These are phyloP conservation scores for Seiridium cupressi DNA, from an alignment of 2,329 filamentous ascomycete genomes.

Conservation along the genomic window DNA sequence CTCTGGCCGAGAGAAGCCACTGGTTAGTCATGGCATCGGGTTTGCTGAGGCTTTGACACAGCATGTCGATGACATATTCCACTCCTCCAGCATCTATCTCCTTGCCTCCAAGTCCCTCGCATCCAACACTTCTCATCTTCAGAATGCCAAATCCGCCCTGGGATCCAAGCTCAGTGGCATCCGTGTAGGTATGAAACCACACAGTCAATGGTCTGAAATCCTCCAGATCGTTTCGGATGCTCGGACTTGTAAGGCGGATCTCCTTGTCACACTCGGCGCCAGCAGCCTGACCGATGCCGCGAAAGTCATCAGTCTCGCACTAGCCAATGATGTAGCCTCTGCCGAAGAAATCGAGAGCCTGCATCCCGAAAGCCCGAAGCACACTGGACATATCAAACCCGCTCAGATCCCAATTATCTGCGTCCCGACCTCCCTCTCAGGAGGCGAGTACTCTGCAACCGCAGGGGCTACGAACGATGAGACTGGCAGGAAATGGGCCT, in stretches of 20 bases:
- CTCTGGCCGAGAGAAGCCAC: conserved; percentile 14
- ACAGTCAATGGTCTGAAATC: conserved; percentile 53
- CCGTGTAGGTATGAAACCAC: conserved; percentile 49
- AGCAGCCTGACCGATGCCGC: conserved; percentile 56
- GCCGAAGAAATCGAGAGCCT: conserved; percentile 36
- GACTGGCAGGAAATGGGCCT: conserved; percentile 24
- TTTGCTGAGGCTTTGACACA: conserved; percentile 42
- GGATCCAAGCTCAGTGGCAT: conserved; percentile 41
- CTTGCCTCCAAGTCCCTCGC: conserved; percentile 49
- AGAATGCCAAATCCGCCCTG: conserved; percentile 37
- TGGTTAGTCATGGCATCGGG: conserved; percentile 44
- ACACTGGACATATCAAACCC: conserved; percentile 19
- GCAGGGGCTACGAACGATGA: conserved; percentile 27
- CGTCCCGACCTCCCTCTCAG: conserved; percentile 33
- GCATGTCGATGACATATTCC: conserved; percentile 39
- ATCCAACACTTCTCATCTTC: conserved; percentile 42
- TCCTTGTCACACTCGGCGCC: conserved; percentile 52
- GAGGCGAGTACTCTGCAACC: conserved; percentile 32
- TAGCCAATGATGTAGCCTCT: conserved; percentile 44
- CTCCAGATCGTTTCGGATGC: conserved; percentile 43
- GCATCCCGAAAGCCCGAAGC: conserved; percentile 19
- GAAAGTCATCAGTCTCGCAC: conserved; percentile 48
- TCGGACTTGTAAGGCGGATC: conserved; percentile 36
- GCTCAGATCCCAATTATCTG: conserved; percentile 27
- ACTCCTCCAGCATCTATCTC: conserved; percentile 45